Evolutionary conservation across 805 yeast species (phyloP).

Genomic region (Candida tibetensis): DNA sequence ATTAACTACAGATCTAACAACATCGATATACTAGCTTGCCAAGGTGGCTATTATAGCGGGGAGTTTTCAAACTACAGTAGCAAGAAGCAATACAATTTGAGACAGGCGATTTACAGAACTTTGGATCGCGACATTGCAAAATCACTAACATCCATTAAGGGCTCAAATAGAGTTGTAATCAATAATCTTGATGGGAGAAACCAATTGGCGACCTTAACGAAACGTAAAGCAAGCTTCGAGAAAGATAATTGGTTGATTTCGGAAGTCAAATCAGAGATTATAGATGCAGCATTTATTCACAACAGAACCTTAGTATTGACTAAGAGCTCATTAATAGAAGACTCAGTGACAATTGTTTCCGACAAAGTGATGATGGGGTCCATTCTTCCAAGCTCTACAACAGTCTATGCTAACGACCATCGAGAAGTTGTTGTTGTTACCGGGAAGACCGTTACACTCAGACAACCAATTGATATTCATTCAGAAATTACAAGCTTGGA

Average conservation of each 20-base stretch:
- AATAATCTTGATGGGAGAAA: background rate
- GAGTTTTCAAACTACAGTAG: slow-evolving; percentile 16
- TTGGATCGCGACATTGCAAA: background rate
- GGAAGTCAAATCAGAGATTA: background rate
- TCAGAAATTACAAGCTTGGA: background rate
- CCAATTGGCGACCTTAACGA: background rate
- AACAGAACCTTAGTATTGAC: background rate
- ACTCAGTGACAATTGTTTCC: background rate
- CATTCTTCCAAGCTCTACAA: background rate
- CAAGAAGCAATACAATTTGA: background rate
- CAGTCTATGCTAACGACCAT: background rate
- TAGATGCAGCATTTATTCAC: background rate
- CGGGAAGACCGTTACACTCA: background rate
- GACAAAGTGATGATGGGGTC: background rate
- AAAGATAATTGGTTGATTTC: background rate
- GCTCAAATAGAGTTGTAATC: background rate
- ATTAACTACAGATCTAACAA: slow-evolving; percentile 1
- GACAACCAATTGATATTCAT: background rate
- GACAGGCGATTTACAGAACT: background rate
- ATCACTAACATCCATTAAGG: background rate
- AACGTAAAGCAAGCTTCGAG: background rate
- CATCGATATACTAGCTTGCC: slow-evolving; percentile 18
- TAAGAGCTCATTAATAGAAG: background rate
- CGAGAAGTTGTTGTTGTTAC: background rate
- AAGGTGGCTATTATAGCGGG: slow-evolving; percentile 36